Base-by-base conservation (phyloP, 2,329 filamentous ascomycete species). In the Pseudogymnoascus sp. region DNA sequence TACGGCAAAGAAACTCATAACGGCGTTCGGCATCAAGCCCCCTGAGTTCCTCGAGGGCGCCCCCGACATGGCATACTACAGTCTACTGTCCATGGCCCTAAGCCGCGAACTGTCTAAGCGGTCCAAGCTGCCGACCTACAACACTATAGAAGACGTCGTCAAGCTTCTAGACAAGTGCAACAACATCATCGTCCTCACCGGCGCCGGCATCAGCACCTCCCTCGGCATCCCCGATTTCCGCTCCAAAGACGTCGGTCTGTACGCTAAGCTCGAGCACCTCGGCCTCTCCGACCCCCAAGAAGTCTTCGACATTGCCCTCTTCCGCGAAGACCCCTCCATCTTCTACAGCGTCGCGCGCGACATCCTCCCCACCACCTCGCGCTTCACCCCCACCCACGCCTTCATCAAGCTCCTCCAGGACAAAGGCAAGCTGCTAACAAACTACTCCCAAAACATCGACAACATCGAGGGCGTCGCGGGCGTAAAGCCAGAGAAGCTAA, bases 371-470 rank as follows among this genome's bases (percentile, higher is more conserved):
- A 84, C 85, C 21, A 86, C 87, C 12, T 86, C 90, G 67, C 86
- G 86, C 69, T 96, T 86, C 78, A 92, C 93, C 0, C 92, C 93
- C 0, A 97, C 94, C 0, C 94, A 99, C 78, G 87, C 88, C 60
- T 99, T 99, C 77, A 95, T 99, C 71, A 85, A 87, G 35, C 81
- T 97, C 69, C 82, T 99, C 36, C 90, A 99, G 74, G 83, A 93
- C 68, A 89, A 92, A 74, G 86, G 84, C 67, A 96, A 96, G 74
- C 83, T 99, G 5, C 83, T 97, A 64, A 97, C 92, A 42, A 97
- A 97, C 76, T 99, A 97, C 78, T 96, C 94, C 0, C 94, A 99
- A 73, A 99, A 99, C 74, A 97, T 99, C 71, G 94, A 99, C 78
- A 97, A 97, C 69, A 86, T 97, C 60, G 93, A 99, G 74, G 83